Evolutionary conservation across 805 yeast species (phyloP).

Genomic region (Candida adriatica): DNA sequence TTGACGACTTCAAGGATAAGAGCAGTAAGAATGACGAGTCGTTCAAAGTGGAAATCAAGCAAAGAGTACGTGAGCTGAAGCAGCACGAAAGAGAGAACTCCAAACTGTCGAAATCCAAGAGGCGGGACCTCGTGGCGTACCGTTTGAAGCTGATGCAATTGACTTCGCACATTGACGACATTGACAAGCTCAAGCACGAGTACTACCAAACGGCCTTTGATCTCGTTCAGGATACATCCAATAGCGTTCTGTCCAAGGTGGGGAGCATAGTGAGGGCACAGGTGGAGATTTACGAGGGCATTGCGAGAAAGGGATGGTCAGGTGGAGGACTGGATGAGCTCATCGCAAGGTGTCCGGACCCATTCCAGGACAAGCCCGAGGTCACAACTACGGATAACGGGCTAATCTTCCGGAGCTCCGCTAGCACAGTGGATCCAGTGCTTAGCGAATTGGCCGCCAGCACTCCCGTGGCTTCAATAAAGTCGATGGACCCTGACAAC

Average conservation of each 20-base stretch:
- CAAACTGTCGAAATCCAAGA: conserved; percentile 50
- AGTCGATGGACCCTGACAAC: conserved; percentile 30
- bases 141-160: conserved; percentile 58
- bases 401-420: conserved; percentile 9
- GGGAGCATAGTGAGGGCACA: conserved; percentile 71
- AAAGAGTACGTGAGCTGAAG: conserved; percentile 45
- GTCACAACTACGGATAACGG: conserved; percentile 7
- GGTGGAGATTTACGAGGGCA: conserved; percentile 71
- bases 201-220: conserved; percentile 61
- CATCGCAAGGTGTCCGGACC: conserved; percentile 59
- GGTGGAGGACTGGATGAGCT: conserved; percentile 81
- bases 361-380: conserved; percentile 29
- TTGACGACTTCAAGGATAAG: conserved; percentile 37
- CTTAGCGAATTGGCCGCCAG: conserved; percentile 13
- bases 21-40: conserved; percentile 40
- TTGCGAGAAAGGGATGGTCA: conserved; percentile 79
- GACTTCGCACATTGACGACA: conserved; percentile 71
- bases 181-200: conserved; percentile 68
- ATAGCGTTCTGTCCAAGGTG: conserved; percentile 43
- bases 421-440: conserved; percentile 8
- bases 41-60: conserved; percentile 48
- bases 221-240: conserved; percentile 56
- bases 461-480: conserved; percentile 15
- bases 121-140: conserved; percentile 62
- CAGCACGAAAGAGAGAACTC: conserved; percentile 55